A percentile compares a stretch with the other conserved stretches of the same genome.
Conservation (phyloP, 768 basidiomycete genomes). For the Boletus tomentosulus region DNA sequence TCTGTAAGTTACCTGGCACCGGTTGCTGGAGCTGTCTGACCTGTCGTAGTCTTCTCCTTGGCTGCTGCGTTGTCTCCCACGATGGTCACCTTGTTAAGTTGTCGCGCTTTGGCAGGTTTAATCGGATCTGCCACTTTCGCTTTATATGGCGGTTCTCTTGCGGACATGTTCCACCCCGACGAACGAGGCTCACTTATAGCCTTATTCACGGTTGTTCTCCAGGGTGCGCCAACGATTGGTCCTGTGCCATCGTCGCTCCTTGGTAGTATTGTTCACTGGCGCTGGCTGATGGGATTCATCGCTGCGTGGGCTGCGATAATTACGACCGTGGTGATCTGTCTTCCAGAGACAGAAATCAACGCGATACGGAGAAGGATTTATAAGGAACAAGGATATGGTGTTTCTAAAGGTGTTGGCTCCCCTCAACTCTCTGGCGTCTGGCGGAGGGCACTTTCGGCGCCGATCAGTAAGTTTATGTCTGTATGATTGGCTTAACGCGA, state of each 20-base stretch:
- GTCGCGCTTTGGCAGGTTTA: conserved; percentile 20
- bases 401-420: not conserved
- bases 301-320: conserved; percentile 18
- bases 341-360: conserved; percentile 21
- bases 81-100: conserved; percentile 13
- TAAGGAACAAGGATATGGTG: not conserved
- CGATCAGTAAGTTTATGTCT: conserved; percentile 11
- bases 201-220: conserved; percentile 22
- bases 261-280: conserved; percentile 19
- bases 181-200: conserved; percentile 23
- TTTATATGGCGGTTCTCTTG: conserved; percentile 23
- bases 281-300: conserved; percentile 20
- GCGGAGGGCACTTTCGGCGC: conserved; percentile 11
- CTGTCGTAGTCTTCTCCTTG: conserved; percentile 17
- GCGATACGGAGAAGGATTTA: conserved; percentile 15
- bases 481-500: not conserved
- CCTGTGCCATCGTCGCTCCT: conserved; percentile 25
- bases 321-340: conserved; percentile 10
- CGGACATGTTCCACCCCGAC: conserved; percentile 21
- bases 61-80: conserved; percentile 17
- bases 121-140: conserved; percentile 20
- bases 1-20: conserved; percentile 3
- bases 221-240: conserved; percentile 25
- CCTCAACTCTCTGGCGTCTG: conserved; percentile 2
- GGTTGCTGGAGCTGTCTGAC: not conserved